Percentiles rank a stretch among this genome's conserved stretches.
Conservation (phyloP, 805 yeast genomes). For the Starmerella khaoyaiensis region DNA sequence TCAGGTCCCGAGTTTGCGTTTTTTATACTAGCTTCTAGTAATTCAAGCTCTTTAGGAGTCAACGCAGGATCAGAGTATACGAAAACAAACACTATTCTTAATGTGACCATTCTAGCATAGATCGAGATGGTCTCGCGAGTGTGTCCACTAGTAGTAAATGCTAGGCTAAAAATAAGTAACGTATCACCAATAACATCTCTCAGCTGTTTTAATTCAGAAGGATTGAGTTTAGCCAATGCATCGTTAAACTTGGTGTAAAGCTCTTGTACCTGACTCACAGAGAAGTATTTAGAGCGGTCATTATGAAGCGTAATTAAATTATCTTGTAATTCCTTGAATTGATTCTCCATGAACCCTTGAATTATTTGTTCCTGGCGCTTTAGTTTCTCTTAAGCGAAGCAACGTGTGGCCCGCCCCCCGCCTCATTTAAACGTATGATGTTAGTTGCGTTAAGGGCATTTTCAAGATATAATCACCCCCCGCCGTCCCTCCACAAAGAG, state of each 20-base stretch:
- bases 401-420: no score
- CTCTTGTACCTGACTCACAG: constrained; percentile 10
- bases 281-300: constrained; percentile 19
- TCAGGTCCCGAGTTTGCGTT: constrained; percentile 57
- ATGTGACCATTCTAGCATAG: constrained; percentile 77
- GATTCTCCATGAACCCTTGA: constrained; percentile 13
- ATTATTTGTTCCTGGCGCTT: no score
- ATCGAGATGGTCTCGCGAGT: constrained; percentile 88
- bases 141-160: constrained; percentile 84
- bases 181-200: constrained; percentile 11
- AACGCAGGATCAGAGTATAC: constrained; percentile 67
- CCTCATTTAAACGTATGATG: no score
- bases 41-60: constrained; percentile 70
- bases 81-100: constrained; percentile 71
- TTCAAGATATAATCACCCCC: no score
- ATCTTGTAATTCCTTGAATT: constrained; percentile 7
- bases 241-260: constrained; percentile 16
- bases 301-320: constrained; percentile 12
- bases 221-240: constrained; percentile 10
- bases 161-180: constrained; percentile 53
- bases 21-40: constrained; percentile 57
- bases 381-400: no score
- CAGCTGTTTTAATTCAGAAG: constrained; percentile 4
- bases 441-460: no score
- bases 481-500: no score